Base-by-base conservation (phyloP, 495 filamentous ascomycete species). In the Chaetomium cochliodes region DNA sequence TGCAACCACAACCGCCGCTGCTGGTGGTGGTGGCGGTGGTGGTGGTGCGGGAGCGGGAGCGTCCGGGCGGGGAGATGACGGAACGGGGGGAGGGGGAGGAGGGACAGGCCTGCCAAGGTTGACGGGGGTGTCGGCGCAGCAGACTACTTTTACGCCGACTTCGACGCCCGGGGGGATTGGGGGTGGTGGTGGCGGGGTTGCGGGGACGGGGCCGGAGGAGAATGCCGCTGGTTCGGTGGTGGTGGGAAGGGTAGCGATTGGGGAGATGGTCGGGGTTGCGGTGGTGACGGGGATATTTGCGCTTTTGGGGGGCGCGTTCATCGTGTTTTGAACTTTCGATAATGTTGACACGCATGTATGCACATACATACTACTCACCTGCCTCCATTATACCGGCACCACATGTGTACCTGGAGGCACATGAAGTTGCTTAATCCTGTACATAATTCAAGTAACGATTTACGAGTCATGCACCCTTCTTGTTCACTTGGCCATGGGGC, bases 101-200 rank as follows among this genome's bases (percentile, higher is more conserved):
- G n/a, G n/a, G 4, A 70, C 70, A 2, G 75, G 76, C 15, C 73
- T 84, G 44, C 79, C 82, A 2, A 68, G 63, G 41, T 69, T 73
- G 15, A 77, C 64, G 16, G 80, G 80, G 33, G 78, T 80, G 28
- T 26, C 37, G 49, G 71, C 63, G 64, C 72, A 72, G 71, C 65
- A 68, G 59, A 67, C 66, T 3, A 65, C 68, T 1, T 63, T 28
- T 25, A 67, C 69, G 5, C 64, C 69, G 33, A 68, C 62, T 20
- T 2, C 46, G 11, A 52, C 61, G 51, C 12, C 20, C 18, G 5
- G 25, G 26, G 3, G 20, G 28, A 23, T 44, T 26, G n/a, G 50
- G 4, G 28, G 30, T 5, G 39, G 30, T 28, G 42, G 50, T 2
- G 49, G 63, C 9, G 56, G 50, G 0, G 54, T 33, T 13, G 28